Conservation (phyloP, 805 yeast genomes). For the Suhomyces sp. region DNA sequence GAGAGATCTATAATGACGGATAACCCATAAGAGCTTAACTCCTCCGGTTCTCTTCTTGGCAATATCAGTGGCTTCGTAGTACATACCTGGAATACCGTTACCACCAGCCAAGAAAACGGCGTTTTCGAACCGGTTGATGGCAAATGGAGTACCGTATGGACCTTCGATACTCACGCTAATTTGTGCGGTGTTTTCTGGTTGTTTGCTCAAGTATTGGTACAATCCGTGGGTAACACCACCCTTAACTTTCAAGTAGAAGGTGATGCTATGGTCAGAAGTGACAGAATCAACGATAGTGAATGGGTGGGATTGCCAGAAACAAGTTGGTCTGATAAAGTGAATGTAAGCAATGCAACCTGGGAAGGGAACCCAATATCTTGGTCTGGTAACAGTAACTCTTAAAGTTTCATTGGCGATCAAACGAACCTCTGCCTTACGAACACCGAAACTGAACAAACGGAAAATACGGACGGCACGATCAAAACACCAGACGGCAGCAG, state of each 20-base stretch:
- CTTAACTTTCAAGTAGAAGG: slow-evolving; percentile 31
- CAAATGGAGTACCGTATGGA: slow-evolving; percentile 36
- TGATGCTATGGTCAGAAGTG: slow-evolving; percentile 25
- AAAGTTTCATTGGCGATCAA: slow-evolving; percentile 47
- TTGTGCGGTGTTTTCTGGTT: slow-evolving; percentile 30
- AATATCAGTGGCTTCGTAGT: slow-evolving; percentile 30
- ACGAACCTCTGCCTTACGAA: slow-evolving; percentile 36
- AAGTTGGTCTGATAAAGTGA: slow-evolving; percentile 50
- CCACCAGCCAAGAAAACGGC: slow-evolving; percentile 36
- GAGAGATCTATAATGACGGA: slow-evolving; percentile 39
- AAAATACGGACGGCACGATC: slow-evolving; percentile 36
- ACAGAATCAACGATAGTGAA: slow-evolving; percentile 55
- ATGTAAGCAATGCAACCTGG: slow-evolving; percentile 62
- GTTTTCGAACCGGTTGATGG: slow-evolving; percentile 32
- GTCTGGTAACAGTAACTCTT: slow-evolving; percentile 47
- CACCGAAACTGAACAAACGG: slow-evolving; percentile 37
- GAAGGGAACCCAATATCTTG: slow-evolving; percentile 46
- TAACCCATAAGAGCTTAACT: slow-evolving; percentile 38
- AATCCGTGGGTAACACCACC: slow-evolving; percentile 41
- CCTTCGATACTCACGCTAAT: slow-evolving; percentile 39
- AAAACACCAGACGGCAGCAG: slow-evolving; percentile 37
- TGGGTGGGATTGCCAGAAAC: slow-evolving; percentile 75
- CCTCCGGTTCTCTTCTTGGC: slow-evolving; percentile 13
- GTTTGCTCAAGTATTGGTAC: slow-evolving; percentile 30
- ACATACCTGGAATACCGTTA: slow-evolving; percentile 43